Base-by-base conservation (phyloP, 495 filamentous ascomycete species). In the Podospora comata region DNA sequence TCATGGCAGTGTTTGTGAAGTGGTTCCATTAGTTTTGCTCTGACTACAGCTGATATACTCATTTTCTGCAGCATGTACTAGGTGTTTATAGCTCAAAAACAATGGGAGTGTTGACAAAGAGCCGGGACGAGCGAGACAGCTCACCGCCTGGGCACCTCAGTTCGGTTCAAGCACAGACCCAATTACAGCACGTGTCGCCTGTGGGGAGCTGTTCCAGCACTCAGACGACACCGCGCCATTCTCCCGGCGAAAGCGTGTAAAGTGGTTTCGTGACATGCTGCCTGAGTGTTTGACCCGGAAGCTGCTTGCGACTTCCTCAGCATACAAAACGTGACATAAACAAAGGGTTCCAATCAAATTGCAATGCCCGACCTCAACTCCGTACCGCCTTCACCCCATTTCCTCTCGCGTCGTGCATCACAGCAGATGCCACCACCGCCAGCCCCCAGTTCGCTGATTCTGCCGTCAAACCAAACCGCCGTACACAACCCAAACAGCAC, bases 311-410 rank as follows among this genome's bases (percentile, higher is more conserved):
- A 48, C 15, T 63, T 63, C 61, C 34, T 7, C 26, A 13, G 16
- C 26, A 7, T 32, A 3, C 11, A 1, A 11, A 16, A 3, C 9
- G 39, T 13, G 39, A 11, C 55, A 23, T 7, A 13, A 23, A 13
- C 55, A n/a, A n/a, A 48, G 11, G n/a, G 2, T 63, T 63, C 34
- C 61, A 16, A 30, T 19, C 64, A 60, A 7, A 16, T 11, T 68
- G 71, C 66, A 5, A 84, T 82, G 76, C 84, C 90, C 32, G 89
- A 91, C 67, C 78, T 88, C 65, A 90, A 86, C 71, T 83, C 86
- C 2, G 79, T 86, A 32, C 82, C 88, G 61, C 77, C 85, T 5
- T 88, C 86, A 32, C 83, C 85, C 27, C 82, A 82, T 67, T 72
- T 75, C 16, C 81, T 78, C 20, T 73, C 78, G 60, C 75, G 77